Percentiles rank a stretch among this genome's conserved stretches.
phyloP scores from a whole-genome alignment of 2,329 filamentous ascomycete genomes.

The Epichloe scottii region DNA sequence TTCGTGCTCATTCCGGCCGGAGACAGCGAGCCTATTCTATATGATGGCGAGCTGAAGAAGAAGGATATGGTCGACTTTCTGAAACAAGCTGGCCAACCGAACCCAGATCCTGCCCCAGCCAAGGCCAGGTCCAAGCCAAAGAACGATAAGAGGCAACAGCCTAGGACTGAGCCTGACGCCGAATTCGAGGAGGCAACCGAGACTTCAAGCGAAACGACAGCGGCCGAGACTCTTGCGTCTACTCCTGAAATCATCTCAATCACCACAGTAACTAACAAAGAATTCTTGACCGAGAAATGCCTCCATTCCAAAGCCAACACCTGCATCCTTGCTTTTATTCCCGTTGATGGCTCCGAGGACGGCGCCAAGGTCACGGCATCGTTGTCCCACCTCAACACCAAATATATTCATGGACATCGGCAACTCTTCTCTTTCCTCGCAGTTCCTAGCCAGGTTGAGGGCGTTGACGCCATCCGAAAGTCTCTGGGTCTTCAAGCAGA shows the following conservation, averaged over 20 bases:
- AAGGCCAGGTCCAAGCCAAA: conserved; percentile 25
- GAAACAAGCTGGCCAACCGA: conserved; percentile 64
- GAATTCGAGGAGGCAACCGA: conserved; percentile 26
- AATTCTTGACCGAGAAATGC: conserved; percentile 58
- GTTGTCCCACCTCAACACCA: conserved; percentile 63
- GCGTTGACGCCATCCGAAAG: conserved; percentile 28
- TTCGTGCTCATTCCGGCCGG: conserved; percentile 67
- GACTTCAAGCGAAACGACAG: conserved; percentile 20
- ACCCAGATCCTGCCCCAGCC: conserved; percentile 52
- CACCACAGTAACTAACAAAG: conserved; percentile 47
- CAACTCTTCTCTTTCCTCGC: conserved; percentile 76
- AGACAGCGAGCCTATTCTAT: conserved; percentile 54
- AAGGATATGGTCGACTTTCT: conserved; percentile 71
- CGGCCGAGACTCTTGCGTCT: conserved; percentile 8
- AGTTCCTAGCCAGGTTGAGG: conserved; percentile 41
- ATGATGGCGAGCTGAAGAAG: conserved; percentile 79
- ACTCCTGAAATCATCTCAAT: conserved; percentile 44
- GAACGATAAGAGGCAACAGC: conserved; percentile 13
- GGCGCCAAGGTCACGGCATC: conserved; percentile 46
- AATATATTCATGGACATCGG: conserved; percentile 52
- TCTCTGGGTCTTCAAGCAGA: conserved; percentile 46
- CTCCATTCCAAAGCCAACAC: conserved; percentile 64
- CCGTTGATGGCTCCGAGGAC: conserved; percentile 36
- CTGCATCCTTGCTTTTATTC: conserved; percentile 67
- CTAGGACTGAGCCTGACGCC: conserved; percentile 20